phyloP scores from a whole-genome alignment of 257 asterid genomes.

The Solanum okadae region DNA sequence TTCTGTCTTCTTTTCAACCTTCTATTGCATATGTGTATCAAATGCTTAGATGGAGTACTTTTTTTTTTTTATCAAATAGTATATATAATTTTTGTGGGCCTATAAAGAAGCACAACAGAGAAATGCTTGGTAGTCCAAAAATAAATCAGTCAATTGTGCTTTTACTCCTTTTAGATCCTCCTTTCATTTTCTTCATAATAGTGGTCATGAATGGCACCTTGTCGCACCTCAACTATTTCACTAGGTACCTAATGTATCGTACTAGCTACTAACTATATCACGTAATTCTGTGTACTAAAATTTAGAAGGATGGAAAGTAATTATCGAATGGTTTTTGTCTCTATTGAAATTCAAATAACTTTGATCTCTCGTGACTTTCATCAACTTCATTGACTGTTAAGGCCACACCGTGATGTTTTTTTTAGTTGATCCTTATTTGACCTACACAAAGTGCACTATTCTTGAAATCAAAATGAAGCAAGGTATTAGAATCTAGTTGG shows the following conservation, averaged over 20 bases:
- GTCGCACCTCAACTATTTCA: background rate
- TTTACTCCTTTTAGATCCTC: conserved; percentile 3
- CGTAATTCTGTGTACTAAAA: background rate
- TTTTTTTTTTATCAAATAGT: background rate
- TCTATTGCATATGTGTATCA: conserved; percentile 1
- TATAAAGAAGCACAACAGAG: conserved; percentile 19
- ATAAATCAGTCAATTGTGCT: conserved; percentile 18
- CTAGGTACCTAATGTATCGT: rapidly evolving
- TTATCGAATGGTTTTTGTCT: background rate
- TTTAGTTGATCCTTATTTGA: background rate
- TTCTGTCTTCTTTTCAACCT: conserved; percentile 5
- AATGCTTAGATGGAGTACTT: conserved; percentile 16
- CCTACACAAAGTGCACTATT: background rate
- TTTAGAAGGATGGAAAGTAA: background rate
- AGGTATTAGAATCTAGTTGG: conserved; percentile 30
- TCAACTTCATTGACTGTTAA: background rate
- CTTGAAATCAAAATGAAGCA: conserved; percentile 22
- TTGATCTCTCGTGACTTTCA: background rate
- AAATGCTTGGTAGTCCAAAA: conserved; percentile 14
- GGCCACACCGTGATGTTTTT: background rate
- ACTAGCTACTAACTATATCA: background rate
- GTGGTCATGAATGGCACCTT: background rate
- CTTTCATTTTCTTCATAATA: background rate
- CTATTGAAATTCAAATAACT: too few species aligned
- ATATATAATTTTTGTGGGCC: conserved; percentile 4